Conservation (phyloP, 2,329 filamentous ascomycete species). For the Colletotrichum salicis region DNA sequence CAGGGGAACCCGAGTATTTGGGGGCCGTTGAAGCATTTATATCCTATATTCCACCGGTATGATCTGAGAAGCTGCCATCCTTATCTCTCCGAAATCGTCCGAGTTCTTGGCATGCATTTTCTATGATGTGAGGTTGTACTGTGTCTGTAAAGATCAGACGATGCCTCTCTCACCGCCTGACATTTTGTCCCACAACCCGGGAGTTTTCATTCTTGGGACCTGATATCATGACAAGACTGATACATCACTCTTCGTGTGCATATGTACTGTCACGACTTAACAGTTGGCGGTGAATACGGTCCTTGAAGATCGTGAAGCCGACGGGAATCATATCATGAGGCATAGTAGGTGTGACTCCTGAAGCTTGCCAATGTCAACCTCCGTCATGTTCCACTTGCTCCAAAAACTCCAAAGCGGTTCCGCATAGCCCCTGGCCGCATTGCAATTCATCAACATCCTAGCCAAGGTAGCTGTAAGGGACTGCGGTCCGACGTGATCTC, state of each 20-base stretch:
- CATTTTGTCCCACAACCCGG: too few relatives aligned
- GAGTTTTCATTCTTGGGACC: too few relatives aligned
- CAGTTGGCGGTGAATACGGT: background rate
- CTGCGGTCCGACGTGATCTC: constrained; percentile 48
- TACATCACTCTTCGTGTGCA: background rate
- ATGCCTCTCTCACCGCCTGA: too few relatives aligned
- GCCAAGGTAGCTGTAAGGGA: constrained; percentile 43
- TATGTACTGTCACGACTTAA: background rate
- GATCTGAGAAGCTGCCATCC: background rate
- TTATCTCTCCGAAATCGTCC: background rate
- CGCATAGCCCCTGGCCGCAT: background rate
- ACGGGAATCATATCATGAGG: background rate
- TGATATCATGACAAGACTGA: background rate
- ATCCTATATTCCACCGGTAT: background rate
- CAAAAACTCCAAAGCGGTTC: background rate
- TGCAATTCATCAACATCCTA: constrained; percentile 36
- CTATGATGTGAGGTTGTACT: background rate
- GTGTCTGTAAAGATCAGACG: too few relatives aligned
- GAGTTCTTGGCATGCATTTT: background rate
- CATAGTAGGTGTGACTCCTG: background rate
- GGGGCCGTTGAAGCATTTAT: background rate
- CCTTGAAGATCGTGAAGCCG: background rate
- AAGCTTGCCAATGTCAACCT: background rate
- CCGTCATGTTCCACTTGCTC: background rate
- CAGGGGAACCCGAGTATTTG: background rate